Base-by-base conservation (phyloP, 2,329 filamentous ascomycete species). In the Trichoderma sp. region DNA sequence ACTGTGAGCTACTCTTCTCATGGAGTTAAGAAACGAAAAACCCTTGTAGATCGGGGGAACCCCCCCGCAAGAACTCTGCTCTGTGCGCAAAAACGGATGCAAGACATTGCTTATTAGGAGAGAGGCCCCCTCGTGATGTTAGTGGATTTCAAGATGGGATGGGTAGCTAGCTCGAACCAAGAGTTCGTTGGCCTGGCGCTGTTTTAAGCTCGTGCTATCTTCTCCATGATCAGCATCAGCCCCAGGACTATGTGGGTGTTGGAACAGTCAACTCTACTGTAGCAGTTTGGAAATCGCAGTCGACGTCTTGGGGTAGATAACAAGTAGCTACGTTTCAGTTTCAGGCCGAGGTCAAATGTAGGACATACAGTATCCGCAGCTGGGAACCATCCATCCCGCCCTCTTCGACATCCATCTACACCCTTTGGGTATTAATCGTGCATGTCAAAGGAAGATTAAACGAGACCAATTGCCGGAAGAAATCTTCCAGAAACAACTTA, bases 211-310 rank as follows among this genome's bases (percentile, higher is more conserved):
- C 49, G 43, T 37, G 59, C 49, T 30, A 34, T 51, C 60, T 64
- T 64, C 60, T 64, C 60, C 60, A 64, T 49, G 60, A 64, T 64
- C 32, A 43, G 49, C 60, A 24, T 24, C 60, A 55, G 60, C 60
- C 18, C 39, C 39, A 39, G n/a, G 32, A n/a, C 49, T n/a, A 32
- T 30, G 37, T 11, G 14, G 10, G 4, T 11, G 8, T n/a, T 6
- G n/a, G 37, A 55, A 34, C n/a, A 24, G 49, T 6, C n/a, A n/a
- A 18, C 18, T 18, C 24, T 39, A 30, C 30, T 46, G 4, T 13
- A 34, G 32, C 14, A 14, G 3, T 55, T 55, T 32, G 30, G n/a
- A 43, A 37, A 37, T 5, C 60, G 16, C 30, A 14, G 16, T 11
- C 3, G 32, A 32, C 10, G 49, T n/a, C 18, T 30, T 24, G 49